Percentiles rank a stretch among this genome's conserved stretches.
phyloP scores from a whole-genome alignment of 169 alveolate genomes.

The Plasmodium coatneyi region DNA sequence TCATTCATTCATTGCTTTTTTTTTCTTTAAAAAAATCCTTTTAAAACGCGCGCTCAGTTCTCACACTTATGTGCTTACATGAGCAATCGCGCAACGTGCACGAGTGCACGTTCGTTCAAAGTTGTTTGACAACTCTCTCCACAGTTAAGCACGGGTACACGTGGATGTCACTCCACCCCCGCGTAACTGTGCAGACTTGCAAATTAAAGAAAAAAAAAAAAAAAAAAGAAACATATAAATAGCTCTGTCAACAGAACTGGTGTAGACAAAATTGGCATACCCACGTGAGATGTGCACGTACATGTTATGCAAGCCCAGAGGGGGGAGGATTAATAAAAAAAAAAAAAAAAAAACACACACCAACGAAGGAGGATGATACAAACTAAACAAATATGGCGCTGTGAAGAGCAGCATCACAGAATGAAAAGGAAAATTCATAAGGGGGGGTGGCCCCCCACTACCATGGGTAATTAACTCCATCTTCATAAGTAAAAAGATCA shows the following conservation, averaged over 20 bases:
- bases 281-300: not conserved
- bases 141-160: not conserved
- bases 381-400: not conserved
- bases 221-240: not conserved
- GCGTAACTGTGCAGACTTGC: not conserved
- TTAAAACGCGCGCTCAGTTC: not conserved
- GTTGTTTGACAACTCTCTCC: not conserved
- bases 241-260: not conserved
- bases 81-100: not conserved
- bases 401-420: not conserved
- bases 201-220: not conserved
- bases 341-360: not conserved
- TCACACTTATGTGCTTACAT: not conserved
- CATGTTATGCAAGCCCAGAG: not conserved
- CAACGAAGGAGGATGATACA: not conserved
- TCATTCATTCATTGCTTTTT: too few relatives aligned
- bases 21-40: not conserved
- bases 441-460: not conserved
- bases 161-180: not conserved
- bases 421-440: not conserved
- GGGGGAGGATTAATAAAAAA: not conserved
- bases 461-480: not conserved
- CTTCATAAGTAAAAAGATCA: not conserved
- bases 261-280: not conserved
- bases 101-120: not conserved